Conservation (phyloP, 306 rosid genomes). For the Betula pendula region DNA sequence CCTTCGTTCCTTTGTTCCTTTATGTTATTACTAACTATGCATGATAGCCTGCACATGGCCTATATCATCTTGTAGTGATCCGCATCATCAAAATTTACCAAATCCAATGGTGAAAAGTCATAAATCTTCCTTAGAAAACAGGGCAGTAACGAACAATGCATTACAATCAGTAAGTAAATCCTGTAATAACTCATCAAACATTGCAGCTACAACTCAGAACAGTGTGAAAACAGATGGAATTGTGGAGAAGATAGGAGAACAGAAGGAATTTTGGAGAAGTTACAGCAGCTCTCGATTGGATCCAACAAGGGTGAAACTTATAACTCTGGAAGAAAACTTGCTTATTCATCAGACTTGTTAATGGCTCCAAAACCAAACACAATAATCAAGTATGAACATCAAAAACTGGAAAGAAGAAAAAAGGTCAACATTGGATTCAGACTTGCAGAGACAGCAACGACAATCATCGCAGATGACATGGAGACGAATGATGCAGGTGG, state of each 20-base stretch:
- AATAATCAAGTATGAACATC: neutral
- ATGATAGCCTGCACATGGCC: constrained; percentile 55
- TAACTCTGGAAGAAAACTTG: neutral
- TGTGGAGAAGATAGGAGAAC: neutral
- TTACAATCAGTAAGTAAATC: neutral
- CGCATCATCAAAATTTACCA: constrained; percentile 49
- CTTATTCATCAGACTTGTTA: too few relatives aligned
- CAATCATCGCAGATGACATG: constrained; percentile 90
- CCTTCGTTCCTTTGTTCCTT: constrained; percentile 1
- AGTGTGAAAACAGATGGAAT: too few relatives aligned
- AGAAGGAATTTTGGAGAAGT: neutral
- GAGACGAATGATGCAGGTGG: constrained; percentile 94
- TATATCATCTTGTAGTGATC: constrained; percentile 67
- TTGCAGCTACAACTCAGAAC: neutral
- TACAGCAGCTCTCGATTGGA: neutral
- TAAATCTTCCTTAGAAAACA: constrained; percentile 35
- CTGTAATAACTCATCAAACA: neutral
- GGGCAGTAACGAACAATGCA: neutral
- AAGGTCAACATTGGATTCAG: constrained; percentile 54
- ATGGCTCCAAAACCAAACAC: neutral
- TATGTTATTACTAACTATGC: constrained; percentile 7
- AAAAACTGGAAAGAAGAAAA: neutral
- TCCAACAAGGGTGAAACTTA: neutral
- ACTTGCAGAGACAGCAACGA: constrained; percentile 90
- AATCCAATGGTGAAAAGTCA: too few relatives aligned